A percentile compares a stretch with the other conserved stretches of the same genome.
Evolutionary conservation across 2,329 filamentous ascomycete genomes (phyloP).

Genomic region (Aureobasidium mangrovei): DNA sequence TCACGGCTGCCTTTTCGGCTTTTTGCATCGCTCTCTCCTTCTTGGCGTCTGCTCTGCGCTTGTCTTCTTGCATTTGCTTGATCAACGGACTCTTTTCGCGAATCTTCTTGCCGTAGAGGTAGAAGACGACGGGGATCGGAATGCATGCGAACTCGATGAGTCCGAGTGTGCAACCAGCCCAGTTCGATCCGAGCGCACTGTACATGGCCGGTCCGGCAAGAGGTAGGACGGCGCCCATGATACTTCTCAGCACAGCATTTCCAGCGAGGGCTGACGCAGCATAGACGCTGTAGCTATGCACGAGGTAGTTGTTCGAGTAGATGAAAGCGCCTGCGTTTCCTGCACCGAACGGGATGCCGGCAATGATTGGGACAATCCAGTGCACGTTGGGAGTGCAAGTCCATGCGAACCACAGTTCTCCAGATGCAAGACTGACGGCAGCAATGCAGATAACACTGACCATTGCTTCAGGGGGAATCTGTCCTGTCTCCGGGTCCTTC

Average conservation of each 20-base stretch:
- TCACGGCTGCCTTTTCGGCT: conserved; percentile 17
- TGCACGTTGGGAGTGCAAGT: conserved; percentile 75
- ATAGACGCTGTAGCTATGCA: conserved; percentile 71
- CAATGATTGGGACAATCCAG: conserved; percentile 71
- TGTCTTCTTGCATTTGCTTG: conserved; percentile 38
- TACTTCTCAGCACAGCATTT: conserved; percentile 63
- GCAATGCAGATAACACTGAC: conserved; percentile 73
- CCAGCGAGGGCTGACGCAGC: conserved; percentile 72
- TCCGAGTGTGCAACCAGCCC: conserved; percentile 69
- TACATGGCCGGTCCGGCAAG: conserved; percentile 70
- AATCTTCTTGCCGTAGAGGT: conserved; percentile 51
- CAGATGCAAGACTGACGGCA: conserved; percentile 62
- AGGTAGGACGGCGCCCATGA: conserved; percentile 70
- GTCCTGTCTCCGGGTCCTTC: conserved; percentile 65
- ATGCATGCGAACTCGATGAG: conserved; percentile 65
- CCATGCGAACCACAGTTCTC: conserved; percentile 83
- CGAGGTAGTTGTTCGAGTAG: conserved; percentile 72
- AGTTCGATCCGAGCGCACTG: conserved; percentile 57
- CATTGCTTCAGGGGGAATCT: conserved; percentile 67
- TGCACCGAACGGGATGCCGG: conserved; percentile 68
- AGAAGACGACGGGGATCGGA: conserved; percentile 74
- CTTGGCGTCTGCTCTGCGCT: conserved; percentile 38
- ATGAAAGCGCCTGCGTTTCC: conserved; percentile 76
- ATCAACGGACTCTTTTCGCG: conserved; percentile 48
- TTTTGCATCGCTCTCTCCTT: conserved; percentile 27